These are phyloP conservation scores for Avena sativa DNA, from an alignment of 176 grass and related monocot genomes.

Conservation along the genomic window DNA sequence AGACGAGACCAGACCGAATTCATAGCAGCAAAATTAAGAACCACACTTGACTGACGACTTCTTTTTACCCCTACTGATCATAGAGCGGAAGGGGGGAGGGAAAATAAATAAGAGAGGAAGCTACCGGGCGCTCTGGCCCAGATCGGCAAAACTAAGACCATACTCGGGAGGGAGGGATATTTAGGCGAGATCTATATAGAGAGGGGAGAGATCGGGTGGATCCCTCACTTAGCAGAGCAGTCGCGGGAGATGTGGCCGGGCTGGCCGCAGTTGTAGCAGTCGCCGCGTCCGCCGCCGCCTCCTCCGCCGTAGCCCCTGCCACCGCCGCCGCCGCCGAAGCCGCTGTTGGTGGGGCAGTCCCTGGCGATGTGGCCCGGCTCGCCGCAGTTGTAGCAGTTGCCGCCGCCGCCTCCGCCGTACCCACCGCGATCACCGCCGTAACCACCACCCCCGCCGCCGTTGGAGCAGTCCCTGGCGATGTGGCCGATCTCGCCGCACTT, in stretches of 20 bases:
- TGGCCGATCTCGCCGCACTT: conserved; percentile 63
- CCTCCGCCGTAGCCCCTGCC: conserved; percentile 1
- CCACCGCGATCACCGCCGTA: not conserved
- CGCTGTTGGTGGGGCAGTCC: conserved; percentile 64
- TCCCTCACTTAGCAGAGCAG: conserved; percentile 49
- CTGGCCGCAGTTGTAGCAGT: conserved; percentile 93
- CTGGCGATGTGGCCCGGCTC: conserved; percentile 27
- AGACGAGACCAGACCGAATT: conserved; percentile 9
- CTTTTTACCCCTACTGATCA: not conserved
- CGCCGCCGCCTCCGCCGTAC: not conserved
- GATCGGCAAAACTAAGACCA: conserved; percentile 63
- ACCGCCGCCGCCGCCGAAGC: conserved; percentile 4
- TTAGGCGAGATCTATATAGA: conserved; percentile 23
- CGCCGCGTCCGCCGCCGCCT: conserved; percentile 42
- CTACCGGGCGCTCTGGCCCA: conserved; percentile 11
- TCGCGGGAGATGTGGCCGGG: conserved; percentile 84
- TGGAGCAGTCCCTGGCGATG: conserved; percentile 62
- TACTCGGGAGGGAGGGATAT: not conserved
- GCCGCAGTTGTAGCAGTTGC: conserved; percentile 21
- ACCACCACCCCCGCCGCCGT: conserved; percentile 1
- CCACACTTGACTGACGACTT: conserved; percentile 2
- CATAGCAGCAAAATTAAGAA: conserved; percentile 19
- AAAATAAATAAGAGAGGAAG: not conserved
- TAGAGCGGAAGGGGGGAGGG: not conserved
- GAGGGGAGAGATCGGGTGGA: not conserved